A percentile compares a stretch with the other conserved stretches of the same genome.
Evolutionary conservation across 768 basidiomycete species (phyloP).

Genomic region (Auricularia sp.): DNA sequence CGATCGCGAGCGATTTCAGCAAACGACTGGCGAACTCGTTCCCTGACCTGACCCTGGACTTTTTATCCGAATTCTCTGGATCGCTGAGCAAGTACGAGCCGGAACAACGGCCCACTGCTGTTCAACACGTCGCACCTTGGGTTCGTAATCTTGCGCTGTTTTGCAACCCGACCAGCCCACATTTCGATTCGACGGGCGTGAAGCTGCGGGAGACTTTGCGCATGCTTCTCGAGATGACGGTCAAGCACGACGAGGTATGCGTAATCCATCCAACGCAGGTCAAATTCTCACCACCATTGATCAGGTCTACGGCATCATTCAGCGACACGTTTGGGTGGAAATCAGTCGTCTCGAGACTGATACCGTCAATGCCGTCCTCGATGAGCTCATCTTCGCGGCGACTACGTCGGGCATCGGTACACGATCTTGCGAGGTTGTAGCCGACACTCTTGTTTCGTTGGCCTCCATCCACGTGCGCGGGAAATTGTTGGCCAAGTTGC

Average conservation of each 20-base stretch:
- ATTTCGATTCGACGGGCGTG: slow-evolving; percentile 64
- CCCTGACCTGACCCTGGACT: slow-evolving; percentile 81
- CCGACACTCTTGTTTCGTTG: slow-evolving; percentile 60
- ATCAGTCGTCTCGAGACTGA: slow-evolving; percentile 54
- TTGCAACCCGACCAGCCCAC: slow-evolving; percentile 53
- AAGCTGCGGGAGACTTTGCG: slow-evolving; percentile 73
- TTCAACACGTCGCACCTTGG: slow-evolving; percentile 85
- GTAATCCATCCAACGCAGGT: neutral
- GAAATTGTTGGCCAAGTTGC: slow-evolving; percentile 63
- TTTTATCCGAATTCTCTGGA: slow-evolving; percentile 68
- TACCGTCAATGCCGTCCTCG: slow-evolving; percentile 57
- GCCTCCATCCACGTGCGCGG: slow-evolving; percentile 72
- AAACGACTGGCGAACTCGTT: slow-evolving; percentile 59
- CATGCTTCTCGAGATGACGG: slow-evolving; percentile 64
- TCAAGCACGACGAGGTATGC: slow-evolving; percentile 59
- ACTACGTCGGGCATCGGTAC: slow-evolving; percentile 77
- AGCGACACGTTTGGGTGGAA: slow-evolving; percentile 69
- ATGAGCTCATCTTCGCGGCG: slow-evolving; percentile 72
- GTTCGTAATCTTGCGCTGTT: slow-evolving; percentile 68
- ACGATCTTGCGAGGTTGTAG: slow-evolving; percentile 61
- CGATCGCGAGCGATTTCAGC: slow-evolving; percentile 57
- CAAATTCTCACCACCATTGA: neutral
- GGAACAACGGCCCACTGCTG: slow-evolving; percentile 54
- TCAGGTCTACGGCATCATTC: slow-evolving; percentile 56
- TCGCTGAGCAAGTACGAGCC: slow-evolving; percentile 30